Evolutionary conservation across 495 filamentous ascomycete genomes (phyloP), one percentile per base, ranked within the genome.

Genomic region (Pseudevernia furfuracea): DNA sequence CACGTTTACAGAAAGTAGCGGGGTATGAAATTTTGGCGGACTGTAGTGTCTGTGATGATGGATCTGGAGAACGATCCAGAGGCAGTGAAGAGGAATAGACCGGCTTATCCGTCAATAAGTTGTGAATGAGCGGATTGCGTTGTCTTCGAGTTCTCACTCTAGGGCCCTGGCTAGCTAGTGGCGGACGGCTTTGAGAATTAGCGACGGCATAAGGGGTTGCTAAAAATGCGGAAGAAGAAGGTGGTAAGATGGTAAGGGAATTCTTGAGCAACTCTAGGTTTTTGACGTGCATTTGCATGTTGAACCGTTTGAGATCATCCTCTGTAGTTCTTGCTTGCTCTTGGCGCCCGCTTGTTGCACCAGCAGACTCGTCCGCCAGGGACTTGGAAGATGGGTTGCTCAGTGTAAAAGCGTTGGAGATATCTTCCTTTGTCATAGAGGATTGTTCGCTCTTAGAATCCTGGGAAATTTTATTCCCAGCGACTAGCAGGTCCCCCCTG

Each of bases 91-190:
- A 91, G 14, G 92, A 97, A 65, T 91, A 86, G 28, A 90, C 79
- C 2, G 94, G 94, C 71, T 96, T 93, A 75, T 99, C 92, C 21
- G 94, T 99, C 23, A 99, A 82, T 11, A 97, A 87, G 69, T 95
- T 97, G 74, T 97, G 94, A 61, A 99, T 97, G 15, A 99, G 81
- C 1, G 92, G 91, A 71, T 99, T 97, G 67, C 89, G 85, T 71
- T 87, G 86, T 59, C 84, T 81, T 65, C 91, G 82, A 0, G 90
- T 92, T 55, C 84, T 83, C 2, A 92, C 89, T 56, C 84, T 85
- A 7, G 87, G 84, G 1, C 85, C 75, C 38, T 84, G 70, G 36
- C 75, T 68, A 14, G 76, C 68, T 64, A 80, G 72, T 63, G 76
- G 63, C 52, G 77, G 38, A 49, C 71, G 49, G 58, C 76, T 73